Conservation (phyloP, 768 basidiomycete genomes). For the Stropharia rugosoannulata region DNA sequence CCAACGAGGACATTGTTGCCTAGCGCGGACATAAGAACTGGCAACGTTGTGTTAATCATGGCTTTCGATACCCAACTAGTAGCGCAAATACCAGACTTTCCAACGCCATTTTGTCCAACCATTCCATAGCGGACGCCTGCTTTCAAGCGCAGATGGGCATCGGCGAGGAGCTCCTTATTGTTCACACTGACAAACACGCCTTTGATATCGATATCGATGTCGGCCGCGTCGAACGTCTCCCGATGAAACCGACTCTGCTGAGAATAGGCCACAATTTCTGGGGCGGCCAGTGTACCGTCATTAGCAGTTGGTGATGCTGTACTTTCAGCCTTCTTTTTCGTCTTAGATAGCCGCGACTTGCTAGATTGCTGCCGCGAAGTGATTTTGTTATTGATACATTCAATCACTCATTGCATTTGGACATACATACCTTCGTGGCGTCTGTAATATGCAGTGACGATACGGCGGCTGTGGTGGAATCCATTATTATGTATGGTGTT, state of each 20-base stretch:
- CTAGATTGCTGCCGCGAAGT: no score
- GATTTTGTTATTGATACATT: no score
- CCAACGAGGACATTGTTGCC: conserved; percentile 30
- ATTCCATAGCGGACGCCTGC: conserved; percentile 50
- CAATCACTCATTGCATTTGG: no score
- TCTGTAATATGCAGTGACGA: no score
- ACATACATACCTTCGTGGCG: no score
- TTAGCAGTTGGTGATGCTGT: no score
- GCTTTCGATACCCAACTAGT: background rate
- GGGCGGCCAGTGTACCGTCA: no score
- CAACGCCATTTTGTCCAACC: conserved; percentile 55
- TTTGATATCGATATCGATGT: conserved; percentile 50
- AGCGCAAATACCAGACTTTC: conserved; percentile 42
- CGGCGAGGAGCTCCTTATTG: conserved; percentile 48
- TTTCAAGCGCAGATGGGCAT: conserved; percentile 52
- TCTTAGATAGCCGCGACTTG: no score
- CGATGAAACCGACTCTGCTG: conserved; percentile 51
- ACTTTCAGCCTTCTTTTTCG: no score
- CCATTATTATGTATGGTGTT: no score
- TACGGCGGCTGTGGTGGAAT: no score
- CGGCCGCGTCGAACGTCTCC: conserved; percentile 40
- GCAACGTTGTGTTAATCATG: background rate
- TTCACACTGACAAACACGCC: conserved; percentile 52
- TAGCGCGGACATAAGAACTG: conserved; percentile 29
- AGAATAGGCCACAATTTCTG: conserved; percentile 37